Evolutionary conservation across 441 rosid species (phyloP), one percentile per base, ranked within the genome.

Genomic region (Capsella rubella): DNA sequence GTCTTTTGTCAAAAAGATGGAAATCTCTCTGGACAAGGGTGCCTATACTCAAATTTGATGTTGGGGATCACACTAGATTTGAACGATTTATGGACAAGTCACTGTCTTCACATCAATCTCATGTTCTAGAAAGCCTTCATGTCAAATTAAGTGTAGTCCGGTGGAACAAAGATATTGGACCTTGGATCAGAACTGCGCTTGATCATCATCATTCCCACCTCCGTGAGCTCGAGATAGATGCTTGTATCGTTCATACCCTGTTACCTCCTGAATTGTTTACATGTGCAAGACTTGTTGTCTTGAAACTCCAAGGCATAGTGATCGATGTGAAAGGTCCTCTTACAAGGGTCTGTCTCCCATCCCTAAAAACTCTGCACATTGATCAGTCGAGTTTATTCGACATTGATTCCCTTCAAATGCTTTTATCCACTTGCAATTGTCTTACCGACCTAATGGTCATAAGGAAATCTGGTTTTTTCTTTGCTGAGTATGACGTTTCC

Each of bases 21-120:
- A 34, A 51, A 35, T 50, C 14, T 49, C 69, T 49, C 1, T 65
- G 58, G 69, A 65, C 69, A 65, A 65, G 4, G 32, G 58, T 34
- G 18, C 69, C 25, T 10, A 15, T n/a, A 53, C 60, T 46, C 37
- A 14, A 61, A 25, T 42, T 3, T 21, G 21, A 60, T 61, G 50
- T 25, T n/a, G 16, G 4, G 35, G 21, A 61, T 27, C 18, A 4
- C 37, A 14, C 7, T 61, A 42, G 37, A 9, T 43, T 42, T 42
- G 35, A 42, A 61, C 32, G 12, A 7, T 25, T 27, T 28, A 15
- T 61, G 14, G 49, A 42, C 25, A 42, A 42, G 51, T 42, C 66
- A 27, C 18, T 42, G 37, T 8, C 8, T n/a, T 10, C 35, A 27
- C 37, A 61, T 29, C 37, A 43, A 27, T 43, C 56, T 64, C 69